Percentiles rank a stretch among this genome's conserved stretches.
These are phyloP conservation scores for Coemansia sp. DNA, from an alignment of 192 early-diverging fungal genomes.

Conservation along the genomic window DNA sequence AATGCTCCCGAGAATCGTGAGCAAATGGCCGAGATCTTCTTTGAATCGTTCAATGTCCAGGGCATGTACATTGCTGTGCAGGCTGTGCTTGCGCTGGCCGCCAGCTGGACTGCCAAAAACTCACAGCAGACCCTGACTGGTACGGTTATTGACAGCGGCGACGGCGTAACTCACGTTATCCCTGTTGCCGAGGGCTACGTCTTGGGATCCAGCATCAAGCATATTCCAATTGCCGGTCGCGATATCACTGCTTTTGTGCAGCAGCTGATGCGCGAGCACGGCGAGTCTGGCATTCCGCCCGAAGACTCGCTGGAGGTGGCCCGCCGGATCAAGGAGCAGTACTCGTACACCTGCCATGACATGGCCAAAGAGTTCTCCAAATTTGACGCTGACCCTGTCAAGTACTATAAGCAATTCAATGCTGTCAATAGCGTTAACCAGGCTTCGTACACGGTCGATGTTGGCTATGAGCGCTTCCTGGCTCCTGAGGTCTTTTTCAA, in stretches of 20 bases:
- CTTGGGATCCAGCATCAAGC: constrained; percentile 95
- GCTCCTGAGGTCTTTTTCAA: constrained; percentile 99
- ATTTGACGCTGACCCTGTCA: constrained; percentile 85
- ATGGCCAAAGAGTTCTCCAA: constrained; percentile 97
- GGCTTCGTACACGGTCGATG: constrained; percentile 89
- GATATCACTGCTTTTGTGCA: constrained; percentile 98
- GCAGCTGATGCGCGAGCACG: constrained; percentile 93
- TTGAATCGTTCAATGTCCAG: constrained; percentile 97
- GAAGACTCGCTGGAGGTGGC: constrained; percentile 96
- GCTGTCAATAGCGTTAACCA: constrained; percentile 80
- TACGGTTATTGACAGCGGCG: constrained; percentile 97
- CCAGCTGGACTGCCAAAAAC: constrained; percentile 88
- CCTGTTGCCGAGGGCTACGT: constrained; percentile 99
- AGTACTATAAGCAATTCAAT: constrained; percentile 86
- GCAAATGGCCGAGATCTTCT: constrained; percentile 98
- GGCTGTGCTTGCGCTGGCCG: constrained; percentile 95
- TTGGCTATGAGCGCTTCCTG: constrained; percentile 97
- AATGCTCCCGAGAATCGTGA: constrained; percentile 99
- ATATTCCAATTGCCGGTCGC: constrained; percentile 97
- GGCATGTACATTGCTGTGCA: constrained; percentile 99
- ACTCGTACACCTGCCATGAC: constrained; percentile 94
- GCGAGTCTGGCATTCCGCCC: constrained; percentile 91
- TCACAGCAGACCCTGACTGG: constrained; percentile 88
- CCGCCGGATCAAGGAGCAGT: constrained; percentile 94
- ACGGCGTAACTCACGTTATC: constrained; percentile 99